Conservation (phyloP, 164 flowering plant species). For the Umbilicus rupestris region DNA sequence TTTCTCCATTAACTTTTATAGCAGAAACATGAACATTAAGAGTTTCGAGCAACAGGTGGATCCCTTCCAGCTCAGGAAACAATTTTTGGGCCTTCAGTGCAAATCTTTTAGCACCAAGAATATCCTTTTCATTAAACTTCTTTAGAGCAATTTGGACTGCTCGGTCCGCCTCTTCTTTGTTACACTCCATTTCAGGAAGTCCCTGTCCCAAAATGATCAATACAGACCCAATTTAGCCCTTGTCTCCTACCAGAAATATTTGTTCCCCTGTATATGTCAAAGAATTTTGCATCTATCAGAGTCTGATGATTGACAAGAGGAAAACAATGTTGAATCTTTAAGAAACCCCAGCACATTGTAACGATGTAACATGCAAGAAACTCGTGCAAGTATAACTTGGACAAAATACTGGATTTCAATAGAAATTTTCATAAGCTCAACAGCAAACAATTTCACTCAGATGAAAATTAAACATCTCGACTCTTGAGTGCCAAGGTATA, state of each 20-base stretch:
- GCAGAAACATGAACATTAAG: conserved; percentile 21
- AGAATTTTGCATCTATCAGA: background rate
- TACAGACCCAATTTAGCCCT: background rate
- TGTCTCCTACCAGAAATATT: background rate
- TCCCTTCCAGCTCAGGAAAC: conserved; percentile 28
- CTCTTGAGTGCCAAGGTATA: too few species aligned
- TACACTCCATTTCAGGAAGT: conserved; percentile 24
- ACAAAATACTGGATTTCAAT: background rate
- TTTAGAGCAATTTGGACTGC: conserved; percentile 23
- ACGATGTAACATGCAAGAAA: too few species aligned
- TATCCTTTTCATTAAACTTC: conserved; percentile 18
- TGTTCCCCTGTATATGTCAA: background rate
- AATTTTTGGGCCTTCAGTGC: conserved; percentile 24
- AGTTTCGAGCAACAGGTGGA: conserved; percentile 19
- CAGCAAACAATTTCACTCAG: background rate
- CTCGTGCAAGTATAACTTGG: background rate
- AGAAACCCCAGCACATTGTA: background rate
- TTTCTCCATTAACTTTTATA: conserved; percentile 19
- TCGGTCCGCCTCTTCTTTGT: conserved; percentile 25
- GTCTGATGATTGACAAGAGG: too few species aligned
- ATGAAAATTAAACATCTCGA: background rate
- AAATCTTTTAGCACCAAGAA: conserved; percentile 20
- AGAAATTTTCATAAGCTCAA: background rate
- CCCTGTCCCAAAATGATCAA: background rate
- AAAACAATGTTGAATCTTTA: background rate